phyloP scores from a whole-genome alignment of 352 stramenopile genomes.

The Achlya hypogyna region DNA sequence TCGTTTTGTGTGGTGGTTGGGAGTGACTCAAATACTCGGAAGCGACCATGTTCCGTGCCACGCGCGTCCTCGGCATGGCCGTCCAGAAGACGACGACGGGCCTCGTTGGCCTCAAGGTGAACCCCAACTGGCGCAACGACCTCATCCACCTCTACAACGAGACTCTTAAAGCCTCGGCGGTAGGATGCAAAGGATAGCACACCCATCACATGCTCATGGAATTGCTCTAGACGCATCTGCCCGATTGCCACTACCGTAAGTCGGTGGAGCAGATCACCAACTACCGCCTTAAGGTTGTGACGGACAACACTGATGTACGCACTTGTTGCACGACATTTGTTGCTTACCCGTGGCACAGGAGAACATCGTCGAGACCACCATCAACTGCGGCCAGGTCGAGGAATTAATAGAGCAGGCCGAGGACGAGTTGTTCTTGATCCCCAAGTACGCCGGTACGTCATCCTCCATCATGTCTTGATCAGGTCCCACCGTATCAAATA shows the following conservation, averaged over 20 bases:
- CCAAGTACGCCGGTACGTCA: constrained; percentile 68
- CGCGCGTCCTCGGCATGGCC: constrained; percentile 72
- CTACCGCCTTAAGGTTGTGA: constrained; percentile 66
- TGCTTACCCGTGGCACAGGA: constrained; percentile 36
- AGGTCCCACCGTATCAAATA: background rate
- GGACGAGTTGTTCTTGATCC: constrained; percentile 78
- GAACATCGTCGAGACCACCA: constrained; percentile 67
- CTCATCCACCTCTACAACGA: constrained; percentile 79
- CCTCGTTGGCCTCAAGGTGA: constrained; percentile 74
- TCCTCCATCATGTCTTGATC: background rate
- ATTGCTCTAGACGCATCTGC: constrained; percentile 6
- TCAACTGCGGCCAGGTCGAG: constrained; percentile 83
- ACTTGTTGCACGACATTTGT: background rate
- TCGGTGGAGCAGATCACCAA: constrained; percentile 82
- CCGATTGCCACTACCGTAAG: constrained; percentile 43
- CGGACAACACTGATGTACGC: constrained; percentile 62
- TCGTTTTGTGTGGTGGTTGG: constrained; percentile 13
- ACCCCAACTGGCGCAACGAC: constrained; percentile 71
- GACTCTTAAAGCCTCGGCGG: constrained; percentile 74
- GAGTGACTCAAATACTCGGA: background rate
- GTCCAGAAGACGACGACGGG: constrained; percentile 83
- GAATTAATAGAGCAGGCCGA: constrained; percentile 83
- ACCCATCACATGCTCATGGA: background rate
- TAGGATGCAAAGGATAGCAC: constrained; percentile 20
- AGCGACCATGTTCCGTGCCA: constrained; percentile 59